phyloP scores from a whole-genome alignment of 1,284 basidiomycete species.

The Pseudozyma hubeiensis region DNA sequence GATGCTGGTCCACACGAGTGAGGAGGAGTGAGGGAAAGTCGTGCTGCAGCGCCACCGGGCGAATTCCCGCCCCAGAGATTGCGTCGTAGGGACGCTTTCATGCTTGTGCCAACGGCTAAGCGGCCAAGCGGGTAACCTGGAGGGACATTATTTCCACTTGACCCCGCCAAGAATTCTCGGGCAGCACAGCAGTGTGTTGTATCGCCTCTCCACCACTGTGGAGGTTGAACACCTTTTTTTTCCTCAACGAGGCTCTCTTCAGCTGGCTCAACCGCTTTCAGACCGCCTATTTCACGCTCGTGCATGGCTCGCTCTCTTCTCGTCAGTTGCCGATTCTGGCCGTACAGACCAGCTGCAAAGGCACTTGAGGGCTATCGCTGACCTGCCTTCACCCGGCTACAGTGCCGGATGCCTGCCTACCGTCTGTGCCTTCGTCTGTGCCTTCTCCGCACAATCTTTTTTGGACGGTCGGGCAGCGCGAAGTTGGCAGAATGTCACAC shows the following conservation, averaged over 20 bases:
- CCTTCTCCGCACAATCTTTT: constrained; percentile 13
- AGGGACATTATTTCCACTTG: constrained; percentile 46
- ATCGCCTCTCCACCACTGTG: constrained; percentile 5
- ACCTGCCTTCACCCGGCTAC: constrained; percentile 2
- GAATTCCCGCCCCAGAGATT: constrained; percentile 11
- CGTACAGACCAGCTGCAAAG: constrained; percentile 3
- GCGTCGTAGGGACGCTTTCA: neutral
- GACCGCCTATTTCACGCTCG: constrained; percentile 23
- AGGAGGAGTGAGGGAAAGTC: neutral
- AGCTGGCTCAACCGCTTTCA: constrained; percentile 24
- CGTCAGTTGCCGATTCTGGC: constrained; percentile 22
- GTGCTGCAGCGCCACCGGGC: constrained; percentile 6
- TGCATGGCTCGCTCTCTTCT: constrained; percentile 3
- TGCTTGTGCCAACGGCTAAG: neutral
- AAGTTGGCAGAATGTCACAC: neutral
- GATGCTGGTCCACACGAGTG: too few relatives aligned
- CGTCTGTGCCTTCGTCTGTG: neutral
- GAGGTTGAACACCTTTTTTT: constrained; percentile 10
- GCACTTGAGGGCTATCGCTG: constrained; percentile 15
- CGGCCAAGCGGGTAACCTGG: constrained; percentile 15
- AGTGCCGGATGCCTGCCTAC: constrained; percentile 2
- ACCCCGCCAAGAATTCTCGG: constrained; percentile 8
- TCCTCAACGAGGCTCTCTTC: neutral
- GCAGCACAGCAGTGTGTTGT: constrained; percentile 20
- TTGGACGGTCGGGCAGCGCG: neutral